A percentile compares a stretch with the other conserved stretches of the same genome.
These are phyloP conservation scores for Cryptomeria japonica DNA, from an alignment of 75 land plant species.

Conservation along the genomic window DNA sequence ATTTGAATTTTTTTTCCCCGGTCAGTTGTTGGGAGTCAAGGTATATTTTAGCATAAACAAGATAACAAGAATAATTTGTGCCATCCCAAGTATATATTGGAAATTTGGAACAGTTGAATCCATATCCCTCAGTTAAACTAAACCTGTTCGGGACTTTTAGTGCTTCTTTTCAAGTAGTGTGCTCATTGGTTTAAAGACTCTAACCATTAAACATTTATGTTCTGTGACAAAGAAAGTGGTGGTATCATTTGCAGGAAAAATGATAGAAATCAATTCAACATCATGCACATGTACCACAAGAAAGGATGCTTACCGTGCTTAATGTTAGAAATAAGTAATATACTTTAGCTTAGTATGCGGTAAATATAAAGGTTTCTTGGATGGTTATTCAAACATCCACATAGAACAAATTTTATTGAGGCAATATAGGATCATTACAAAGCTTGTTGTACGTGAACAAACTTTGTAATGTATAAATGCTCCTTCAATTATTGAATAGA, in stretches of 20 bases:
- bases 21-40: neutral
- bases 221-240: neutral
- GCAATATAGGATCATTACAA: too few species aligned
- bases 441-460: too few species aligned
- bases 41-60: neutral
- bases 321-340: too few species aligned
- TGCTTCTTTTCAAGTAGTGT: neutral
- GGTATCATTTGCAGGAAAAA: neutral
- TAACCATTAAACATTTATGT: neutral
- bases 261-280: neutral
- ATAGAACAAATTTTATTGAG: too few species aligned
- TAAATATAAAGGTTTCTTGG: too few species aligned
- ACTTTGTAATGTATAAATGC: too few species aligned
- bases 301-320: neutral
- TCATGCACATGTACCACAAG: neutral
- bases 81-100: neutral
- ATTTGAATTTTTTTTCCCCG: neutral
- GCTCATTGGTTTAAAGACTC: neutral
- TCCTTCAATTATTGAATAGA: too few species aligned
- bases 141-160: neutral
- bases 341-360: too few species aligned
- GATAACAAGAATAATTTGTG: neutral
- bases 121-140: neutral
- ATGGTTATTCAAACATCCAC: too few species aligned
- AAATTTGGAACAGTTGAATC: neutral